Conservation (phyloP, 2,329 filamentous ascomycete genomes). For the Beauveria bassiana region DNA sequence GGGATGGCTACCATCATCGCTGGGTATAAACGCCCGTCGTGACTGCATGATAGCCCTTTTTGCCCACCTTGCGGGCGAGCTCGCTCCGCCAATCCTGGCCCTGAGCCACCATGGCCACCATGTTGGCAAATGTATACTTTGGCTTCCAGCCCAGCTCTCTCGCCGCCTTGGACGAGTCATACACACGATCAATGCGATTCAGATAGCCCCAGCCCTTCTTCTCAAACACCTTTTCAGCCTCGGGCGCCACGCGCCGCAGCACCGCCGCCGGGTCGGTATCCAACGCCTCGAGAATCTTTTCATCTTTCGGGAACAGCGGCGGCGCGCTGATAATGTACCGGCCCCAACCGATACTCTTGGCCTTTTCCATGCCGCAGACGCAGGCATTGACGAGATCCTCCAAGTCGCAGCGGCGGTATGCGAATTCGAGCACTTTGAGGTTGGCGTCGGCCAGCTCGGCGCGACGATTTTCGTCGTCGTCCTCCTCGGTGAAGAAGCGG, state of each 20-base stretch:
- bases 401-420: slow-evolving; percentile 36
- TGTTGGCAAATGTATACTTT: slow-evolving; percentile 30
- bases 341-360: slow-evolving; percentile 25
- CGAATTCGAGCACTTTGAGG: slow-evolving; percentile 39
- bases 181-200: slow-evolving; percentile 34
- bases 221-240: not conserved
- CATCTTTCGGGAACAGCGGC: slow-evolving; percentile 28
- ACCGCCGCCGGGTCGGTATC: slow-evolving; percentile 25
- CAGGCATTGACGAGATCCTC: slow-evolving; percentile 35
- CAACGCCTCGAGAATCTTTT: slow-evolving; percentile 23
- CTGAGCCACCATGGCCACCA: slow-evolving; percentile 24
- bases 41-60: slow-evolving; percentile 36
- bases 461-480: slow-evolving; percentile 35
- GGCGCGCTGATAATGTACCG: slow-evolving; percentile 38
- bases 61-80: slow-evolving; percentile 31
- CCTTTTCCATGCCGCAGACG: slow-evolving; percentile 30
- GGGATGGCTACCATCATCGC: slow-evolving; percentile 14
- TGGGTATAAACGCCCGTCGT: slow-evolving; percentile 36
- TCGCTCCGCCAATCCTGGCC: slow-evolving; percentile 33
- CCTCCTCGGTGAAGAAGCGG: slow-evolving; percentile 41
- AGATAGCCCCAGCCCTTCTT: slow-evolving; percentile 29
- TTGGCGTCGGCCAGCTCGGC: slow-evolving; percentile 31
- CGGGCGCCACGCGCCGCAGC: slow-evolving; percentile 14
- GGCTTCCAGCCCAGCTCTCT: slow-evolving; percentile 35
- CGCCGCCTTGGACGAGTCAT: slow-evolving; percentile 34